phyloP scores from a whole-genome alignment of 1,139 yeast genomes.

The Pneumocystis murina region DNA sequence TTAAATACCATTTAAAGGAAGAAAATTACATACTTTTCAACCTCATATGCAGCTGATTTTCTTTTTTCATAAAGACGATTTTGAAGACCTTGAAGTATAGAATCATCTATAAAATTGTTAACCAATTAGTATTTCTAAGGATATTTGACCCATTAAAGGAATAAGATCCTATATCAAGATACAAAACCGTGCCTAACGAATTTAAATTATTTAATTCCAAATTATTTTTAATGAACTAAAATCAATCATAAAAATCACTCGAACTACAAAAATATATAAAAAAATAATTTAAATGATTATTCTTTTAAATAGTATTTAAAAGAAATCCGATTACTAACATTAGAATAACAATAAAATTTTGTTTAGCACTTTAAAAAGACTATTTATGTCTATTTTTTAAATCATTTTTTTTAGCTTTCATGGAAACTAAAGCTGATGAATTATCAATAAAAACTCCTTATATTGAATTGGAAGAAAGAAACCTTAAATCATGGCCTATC shows the following conservation, averaged over 20 bases:
- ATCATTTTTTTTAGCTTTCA: neutral
- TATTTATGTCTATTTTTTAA: neutral
- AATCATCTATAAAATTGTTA: neutral
- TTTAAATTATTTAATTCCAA: neutral
- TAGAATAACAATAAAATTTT: neutral
- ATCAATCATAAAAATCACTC: neutral
- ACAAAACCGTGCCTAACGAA: neutral
- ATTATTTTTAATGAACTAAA: neutral
- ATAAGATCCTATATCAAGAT: neutral
- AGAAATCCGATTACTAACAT: neutral
- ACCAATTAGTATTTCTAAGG: neutral
- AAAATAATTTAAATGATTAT: neutral
- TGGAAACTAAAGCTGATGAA: neutral
- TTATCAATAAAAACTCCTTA: neutral
- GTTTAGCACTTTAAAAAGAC: neutral
- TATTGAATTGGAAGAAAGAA: neutral
- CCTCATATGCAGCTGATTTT: constrained; percentile 81
- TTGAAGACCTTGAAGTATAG: constrained; percentile 47
- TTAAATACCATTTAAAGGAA: neutral
- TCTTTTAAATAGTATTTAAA: neutral
- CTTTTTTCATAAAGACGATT: constrained; percentile 90
- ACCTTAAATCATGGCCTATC: neutral
- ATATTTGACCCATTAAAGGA: neutral
- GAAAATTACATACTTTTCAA: constrained; percentile 34
- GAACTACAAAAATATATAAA: neutral